A percentile compares a stretch with the other conserved stretches of the same genome.
Conservation (phyloP, 768 basidiomycete species). For the Gymnopilus junonius region DNA sequence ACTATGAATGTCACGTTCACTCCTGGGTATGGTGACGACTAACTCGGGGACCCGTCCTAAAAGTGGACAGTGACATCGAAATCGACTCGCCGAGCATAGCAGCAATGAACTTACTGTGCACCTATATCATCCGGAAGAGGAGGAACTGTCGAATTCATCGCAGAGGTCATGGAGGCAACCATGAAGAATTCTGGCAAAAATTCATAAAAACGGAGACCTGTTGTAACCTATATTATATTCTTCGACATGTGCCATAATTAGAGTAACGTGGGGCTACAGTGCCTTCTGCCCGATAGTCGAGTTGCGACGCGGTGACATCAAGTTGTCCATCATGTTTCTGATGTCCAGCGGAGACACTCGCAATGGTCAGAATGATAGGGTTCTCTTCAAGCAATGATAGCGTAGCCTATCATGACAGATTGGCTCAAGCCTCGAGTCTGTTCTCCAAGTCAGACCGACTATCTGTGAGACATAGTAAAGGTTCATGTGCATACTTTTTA, state of each 20-base stretch:
- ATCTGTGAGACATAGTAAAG: too few species aligned
- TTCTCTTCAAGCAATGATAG: too few species aligned
- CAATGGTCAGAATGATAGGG: too few species aligned
- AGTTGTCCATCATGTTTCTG: too few species aligned
- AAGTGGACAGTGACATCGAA: not conserved
- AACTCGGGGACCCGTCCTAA: not conserved
- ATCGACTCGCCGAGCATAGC: not conserved
- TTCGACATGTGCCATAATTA: not conserved
- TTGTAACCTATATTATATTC: not conserved
- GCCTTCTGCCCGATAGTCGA: too few species aligned
- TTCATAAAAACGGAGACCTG: not conserved
- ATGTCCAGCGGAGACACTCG: too few species aligned
- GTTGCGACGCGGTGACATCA: too few species aligned
- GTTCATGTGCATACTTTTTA: too few species aligned
- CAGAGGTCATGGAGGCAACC: not conserved
- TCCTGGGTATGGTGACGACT: not conserved
- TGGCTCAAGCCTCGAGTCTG: too few species aligned
- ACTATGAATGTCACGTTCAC: not conserved
- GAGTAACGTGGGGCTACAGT: too few species aligned
- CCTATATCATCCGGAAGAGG: not conserved
- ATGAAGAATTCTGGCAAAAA: not conserved
- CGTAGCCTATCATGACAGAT: too few species aligned
- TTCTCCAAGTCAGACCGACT: too few species aligned
- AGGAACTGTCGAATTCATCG: not conserved
- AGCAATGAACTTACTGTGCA: not conserved